Evolutionary conservation across 306 rosid genomes (phyloP), one percentile per base, ranked within the genome.

Genomic region (Glycine soja): DNA sequence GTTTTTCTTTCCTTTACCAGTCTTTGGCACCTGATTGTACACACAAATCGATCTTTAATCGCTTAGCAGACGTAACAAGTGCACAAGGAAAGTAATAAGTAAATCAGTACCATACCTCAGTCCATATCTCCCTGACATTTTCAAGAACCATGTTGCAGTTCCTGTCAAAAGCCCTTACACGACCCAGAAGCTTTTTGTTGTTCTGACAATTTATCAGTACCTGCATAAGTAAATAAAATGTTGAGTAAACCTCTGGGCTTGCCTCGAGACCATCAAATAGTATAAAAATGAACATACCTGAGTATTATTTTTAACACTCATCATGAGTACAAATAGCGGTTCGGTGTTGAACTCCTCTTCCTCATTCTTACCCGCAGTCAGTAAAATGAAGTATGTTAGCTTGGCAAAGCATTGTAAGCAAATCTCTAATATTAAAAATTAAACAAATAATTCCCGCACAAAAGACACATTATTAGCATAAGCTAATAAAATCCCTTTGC

Each of bases 71-170:
- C 62, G 40, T 32, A 40, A 52, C 13, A 40, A 12, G 3, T 13
- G n/a, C 4, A 4, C 65, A 42, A 47, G 40, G 16, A 34, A 36
- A 45, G 10, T 3, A 70, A 32, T 24, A 48, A 61, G 14, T 3
- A 70, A 54, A 34, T 34, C 38, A 72, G 32, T 10, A 32, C 48
- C 68, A 76, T 74, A 93, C 99, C 97, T 95, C 99, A 3, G 99
- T 95, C 99, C 99, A 95, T 97, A 95, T 95, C 87, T 95, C 98
- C 85, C 94, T 51, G 24, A 95, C 99, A 88, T 95, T 95, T 80
- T 95, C 99, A 68, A 95, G 91, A 79, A 95, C 98, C 98, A 95
- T 93, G 74, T 95, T 95, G 88, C 97, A 95, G 82, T 93, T 98
- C 77, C 99, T 83, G 59, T 95, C 99, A 14, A 95, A 95, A 14